Evolutionary conservation across 2,329 filamentous ascomycete genomes (phyloP), one percentile per base, ranked within the genome.

Genomic region (Cytospora paraplurivora): DNA sequence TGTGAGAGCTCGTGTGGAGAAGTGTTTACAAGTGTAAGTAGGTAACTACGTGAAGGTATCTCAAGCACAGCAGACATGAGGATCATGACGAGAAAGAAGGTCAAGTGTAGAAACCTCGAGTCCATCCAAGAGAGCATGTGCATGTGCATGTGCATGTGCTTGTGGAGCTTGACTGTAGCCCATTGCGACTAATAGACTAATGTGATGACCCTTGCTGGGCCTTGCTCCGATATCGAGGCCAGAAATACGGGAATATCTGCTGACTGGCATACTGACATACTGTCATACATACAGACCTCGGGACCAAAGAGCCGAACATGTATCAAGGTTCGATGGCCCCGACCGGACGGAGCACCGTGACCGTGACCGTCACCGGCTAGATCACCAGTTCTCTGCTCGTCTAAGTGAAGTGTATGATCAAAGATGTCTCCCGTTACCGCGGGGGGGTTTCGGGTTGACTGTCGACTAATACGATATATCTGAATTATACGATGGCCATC

Each of bases 141-240:
- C n/a, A n/a, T n/a, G n/a, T 3, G 27, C 27, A 27, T 27, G 4
- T 27, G 27, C 27, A 27, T 27, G 27, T 27, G 27, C 27, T 27
- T 27, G 50, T 62, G 59, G 59, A 62, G 15, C 50, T 58, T 33
- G 44, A 33, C 32, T 19, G 52, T 62, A 41, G 47, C 27, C 17
- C 4, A 7, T 49, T 37, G 55, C 62, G 37, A 61, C 34, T 21
- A 37, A 27, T 17, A 58, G 50, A 50, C 54, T 15, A 33, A 58
- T 54, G 27, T 27, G 27, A 27, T 27, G 27, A 27, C 27, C 27
- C 27, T 27, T 27, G 27, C 27, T 27, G 27, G 27, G 27, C 27
- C 27, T 53, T 21, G 41, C 63, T 65, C 63, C 63, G 63, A 65
- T 65, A 62, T 65, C 63, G 63, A 65, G n/a, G n/a, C 58, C 44